These are phyloP conservation scores for Rubroshorea leprosula DNA, from an alignment of 345 rosid species.

Conservation along the genomic window DNA sequence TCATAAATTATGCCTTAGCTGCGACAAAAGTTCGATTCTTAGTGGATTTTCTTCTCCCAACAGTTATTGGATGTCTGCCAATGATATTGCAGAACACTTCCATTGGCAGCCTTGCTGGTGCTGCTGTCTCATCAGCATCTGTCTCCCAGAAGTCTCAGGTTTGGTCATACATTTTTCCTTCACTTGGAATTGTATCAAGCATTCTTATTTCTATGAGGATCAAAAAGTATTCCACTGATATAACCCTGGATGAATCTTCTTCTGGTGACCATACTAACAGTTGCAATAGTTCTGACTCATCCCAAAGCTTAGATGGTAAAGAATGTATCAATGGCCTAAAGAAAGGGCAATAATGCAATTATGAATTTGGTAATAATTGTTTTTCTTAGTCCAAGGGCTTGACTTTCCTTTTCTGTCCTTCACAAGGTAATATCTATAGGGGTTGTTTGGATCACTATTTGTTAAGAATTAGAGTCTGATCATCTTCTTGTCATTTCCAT, in stretches of 20 bases:
- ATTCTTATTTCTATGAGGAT: constrained; percentile 69
- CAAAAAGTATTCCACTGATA: constrained; percentile 59
- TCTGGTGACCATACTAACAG: constrained; percentile 16
- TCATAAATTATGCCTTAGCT: constrained; percentile 84
- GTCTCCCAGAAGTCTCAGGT: constrained; percentile 48
- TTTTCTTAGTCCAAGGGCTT: neutral
- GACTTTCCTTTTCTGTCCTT: neutral
- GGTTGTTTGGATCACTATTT: too few species aligned
- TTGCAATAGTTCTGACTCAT: constrained; percentile 14
- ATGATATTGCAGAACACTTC: constrained; percentile 97
- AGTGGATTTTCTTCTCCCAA: constrained; percentile 82
- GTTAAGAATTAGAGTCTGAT: too few species aligned
- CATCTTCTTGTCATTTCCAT: too few species aligned
- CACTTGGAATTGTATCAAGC: constrained; percentile 72
- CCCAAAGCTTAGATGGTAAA: constrained; percentile 10
- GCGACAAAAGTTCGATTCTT: constrained; percentile 75
- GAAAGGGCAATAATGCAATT: constrained; percentile 21
- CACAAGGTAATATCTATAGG: too few species aligned
- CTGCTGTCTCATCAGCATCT: constrained; percentile 74
- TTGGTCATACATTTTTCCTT: constrained; percentile 71
- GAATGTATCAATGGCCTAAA: constrained; percentile 14
- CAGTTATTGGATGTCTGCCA: constrained; percentile 75
- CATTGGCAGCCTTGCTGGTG: constrained; percentile 92
- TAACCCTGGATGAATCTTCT: constrained; percentile 28
- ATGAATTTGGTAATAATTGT: neutral